Base-by-base conservation (phyloP, 2,329 filamentous ascomycete genomes). In the Lachnellula suecica region DNA sequence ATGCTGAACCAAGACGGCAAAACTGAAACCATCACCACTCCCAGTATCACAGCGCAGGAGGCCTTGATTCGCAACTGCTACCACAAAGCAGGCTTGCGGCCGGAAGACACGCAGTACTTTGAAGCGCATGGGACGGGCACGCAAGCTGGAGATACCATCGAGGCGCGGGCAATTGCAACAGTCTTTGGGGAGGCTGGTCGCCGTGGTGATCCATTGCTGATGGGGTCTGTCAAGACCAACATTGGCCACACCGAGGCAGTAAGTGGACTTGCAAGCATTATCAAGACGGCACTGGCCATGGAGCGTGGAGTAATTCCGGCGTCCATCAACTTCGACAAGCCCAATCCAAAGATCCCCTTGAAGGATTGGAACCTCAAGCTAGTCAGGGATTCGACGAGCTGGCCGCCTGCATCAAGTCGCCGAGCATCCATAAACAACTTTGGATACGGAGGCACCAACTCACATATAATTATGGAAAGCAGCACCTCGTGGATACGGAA, bases 21-120 rank as follows among this genome's bases (percentile, higher is more conserved):
- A 22, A 85, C 82, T 0, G 70, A 60, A 15, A 79, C 79, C 0
- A 76, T 83, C 54, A 82, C 80, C 0, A 72, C 79, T 63, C 81
- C 81, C 0, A 81, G 68, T 43, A 62, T 68, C 2, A 52, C 60
- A 3, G 72, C 75, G 1, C 79, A 81, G 40, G 47, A 29, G n/a
- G 27, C 13, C 6, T 13, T 41, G 11, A 56, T 56, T 22, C 44
- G 49, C 8, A 11, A 27, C 7, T 38, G 37, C 10, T 55, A 57
- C 38, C 13, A 24, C 11, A 43, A 37, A n/a, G 52, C 49, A 15
- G 48, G 49, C 10, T 22, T 57, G 0, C 52, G 63, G 29, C 22
- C 52, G 9, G 24, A 44, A 15, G 20, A 62, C 10, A 74, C 71
- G 0, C 63, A 59, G 0, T 67, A 70, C 40, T 52, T 74, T 1